phyloP scores from a whole-genome alignment of 768 basidiomycete species.

The Pleurotus djamor region DNA sequence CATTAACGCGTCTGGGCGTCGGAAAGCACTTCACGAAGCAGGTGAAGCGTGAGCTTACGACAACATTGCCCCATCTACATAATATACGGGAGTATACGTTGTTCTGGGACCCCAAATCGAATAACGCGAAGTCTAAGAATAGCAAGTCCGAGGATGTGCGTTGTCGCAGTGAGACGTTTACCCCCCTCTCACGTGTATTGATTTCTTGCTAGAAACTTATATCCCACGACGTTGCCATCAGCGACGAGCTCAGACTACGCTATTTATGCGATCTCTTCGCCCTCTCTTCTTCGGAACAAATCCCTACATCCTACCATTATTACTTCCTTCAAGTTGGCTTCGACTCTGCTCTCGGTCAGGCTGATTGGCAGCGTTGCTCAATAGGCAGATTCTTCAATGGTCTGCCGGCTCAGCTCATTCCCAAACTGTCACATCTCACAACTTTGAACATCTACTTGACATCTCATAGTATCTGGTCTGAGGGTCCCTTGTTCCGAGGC shows the following conservation, averaged over 20 bases:
- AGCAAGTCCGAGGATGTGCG: background rate
- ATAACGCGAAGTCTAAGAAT: background rate
- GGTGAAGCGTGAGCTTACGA: background rate
- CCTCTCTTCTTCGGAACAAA: background rate
- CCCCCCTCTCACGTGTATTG: background rate
- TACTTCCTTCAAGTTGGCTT: background rate
- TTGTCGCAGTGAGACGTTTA: background rate
- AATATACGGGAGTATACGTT: background rate
- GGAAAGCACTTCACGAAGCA: background rate
- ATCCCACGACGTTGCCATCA: background rate
- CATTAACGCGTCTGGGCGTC: background rate
- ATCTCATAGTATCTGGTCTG: background rate
- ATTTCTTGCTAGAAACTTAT: background rate
- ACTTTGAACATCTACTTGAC: background rate
- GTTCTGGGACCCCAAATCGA: slow-evolving; percentile 1
- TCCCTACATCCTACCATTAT: background rate
- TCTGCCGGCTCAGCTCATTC: background rate
- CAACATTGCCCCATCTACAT: background rate
- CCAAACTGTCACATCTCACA: background rate
- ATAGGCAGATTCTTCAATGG: background rate
- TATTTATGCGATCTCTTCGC: background rate
- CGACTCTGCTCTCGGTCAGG: background rate
- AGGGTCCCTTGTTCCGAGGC: background rate
- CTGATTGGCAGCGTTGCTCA: background rate
- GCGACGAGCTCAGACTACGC: background rate